phyloP scores from a whole-genome alignment of 2,329 filamentous ascomycete genomes.

The Graphilbum sp. region DNA sequence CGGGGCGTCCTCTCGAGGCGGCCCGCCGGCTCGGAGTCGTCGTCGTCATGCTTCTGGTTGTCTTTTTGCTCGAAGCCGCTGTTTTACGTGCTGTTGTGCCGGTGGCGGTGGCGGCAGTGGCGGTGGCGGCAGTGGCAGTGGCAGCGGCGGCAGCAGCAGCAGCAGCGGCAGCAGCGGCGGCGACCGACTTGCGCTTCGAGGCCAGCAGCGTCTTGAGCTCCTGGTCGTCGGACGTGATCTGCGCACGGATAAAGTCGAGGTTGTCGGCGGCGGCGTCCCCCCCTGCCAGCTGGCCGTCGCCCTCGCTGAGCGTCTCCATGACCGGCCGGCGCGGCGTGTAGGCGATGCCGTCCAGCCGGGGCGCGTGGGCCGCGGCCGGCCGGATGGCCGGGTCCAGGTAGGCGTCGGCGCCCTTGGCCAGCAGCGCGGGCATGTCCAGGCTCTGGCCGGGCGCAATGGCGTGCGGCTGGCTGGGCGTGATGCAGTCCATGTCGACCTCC shows the following conservation, averaged over 20 bases:
- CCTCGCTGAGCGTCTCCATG: slow-evolving; percentile 53
- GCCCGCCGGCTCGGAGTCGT: no score
- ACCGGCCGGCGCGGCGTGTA: slow-evolving; percentile 63
- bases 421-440: slow-evolving; percentile 63
- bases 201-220: slow-evolving; percentile 62
- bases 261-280: slow-evolving; percentile 26
- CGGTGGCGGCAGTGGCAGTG: neutral
- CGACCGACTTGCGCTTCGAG: slow-evolving; percentile 27
- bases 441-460: slow-evolving; percentile 75
- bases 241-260: slow-evolving; percentile 59
- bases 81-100: neutral
- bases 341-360: slow-evolving; percentile 40
- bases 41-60: no score
- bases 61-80: no score
- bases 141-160: neutral
- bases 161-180: neutral
- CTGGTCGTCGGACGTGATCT: slow-evolving; percentile 58
- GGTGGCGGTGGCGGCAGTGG: neutral
- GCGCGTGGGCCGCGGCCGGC: slow-evolving; percentile 34
- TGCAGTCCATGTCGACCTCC: slow-evolving; percentile 94
- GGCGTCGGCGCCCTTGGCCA: slow-evolving; percentile 55
- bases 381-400: slow-evolving; percentile 48
- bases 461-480: slow-evolving; percentile 71
- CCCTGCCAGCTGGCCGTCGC: slow-evolving; percentile 13
- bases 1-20: slow-evolving; percentile 7